A percentile compares a stretch with the other conserved stretches of the same genome.
phyloP scores from a whole-genome alignment of 169 alveolate genomes.

The Plasmodium blacklocki region DNA sequence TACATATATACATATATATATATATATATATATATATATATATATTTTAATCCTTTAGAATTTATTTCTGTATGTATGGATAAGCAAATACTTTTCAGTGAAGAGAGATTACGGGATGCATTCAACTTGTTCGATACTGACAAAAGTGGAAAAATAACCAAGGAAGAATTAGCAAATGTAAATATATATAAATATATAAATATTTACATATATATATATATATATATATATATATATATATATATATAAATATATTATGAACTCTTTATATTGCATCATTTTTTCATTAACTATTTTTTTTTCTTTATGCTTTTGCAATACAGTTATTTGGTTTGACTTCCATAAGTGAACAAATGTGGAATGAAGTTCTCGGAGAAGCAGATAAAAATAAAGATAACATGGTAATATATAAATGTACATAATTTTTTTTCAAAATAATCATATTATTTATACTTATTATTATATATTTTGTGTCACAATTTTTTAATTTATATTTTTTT shows the following conservation, averaged over 20 bases:
- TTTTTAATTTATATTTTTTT: neutral
- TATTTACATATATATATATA: neutral
- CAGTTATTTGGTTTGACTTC: conserved; percentile 83
- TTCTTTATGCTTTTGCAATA: neutral
- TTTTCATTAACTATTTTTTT: neutral
- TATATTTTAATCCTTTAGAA: conserved; percentile 74
- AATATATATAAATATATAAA: neutral
- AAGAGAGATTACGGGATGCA: conserved; percentile 86
- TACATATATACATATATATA: neutral
- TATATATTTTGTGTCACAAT: too few species aligned
- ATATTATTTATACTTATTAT: neutral
- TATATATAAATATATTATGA: neutral
- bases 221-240: neutral
- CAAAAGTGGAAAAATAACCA: conserved; percentile 86
- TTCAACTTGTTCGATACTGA: conserved; percentile 86
- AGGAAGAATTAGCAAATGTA: conserved; percentile 83
- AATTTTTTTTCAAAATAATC: neutral
- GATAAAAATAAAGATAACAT: conserved; percentile 85
- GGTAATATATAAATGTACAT: conserved; percentile 21
- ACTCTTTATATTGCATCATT: neutral
- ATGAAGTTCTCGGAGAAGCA: conserved; percentile 80
- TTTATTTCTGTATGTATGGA: conserved; percentile 91
- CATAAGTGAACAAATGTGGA: conserved; percentile 81
- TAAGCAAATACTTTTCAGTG: conserved; percentile 84
- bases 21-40: neutral